Conservation (phyloP, 139 green algal species). For the Chlamydomonas incerta region DNA sequence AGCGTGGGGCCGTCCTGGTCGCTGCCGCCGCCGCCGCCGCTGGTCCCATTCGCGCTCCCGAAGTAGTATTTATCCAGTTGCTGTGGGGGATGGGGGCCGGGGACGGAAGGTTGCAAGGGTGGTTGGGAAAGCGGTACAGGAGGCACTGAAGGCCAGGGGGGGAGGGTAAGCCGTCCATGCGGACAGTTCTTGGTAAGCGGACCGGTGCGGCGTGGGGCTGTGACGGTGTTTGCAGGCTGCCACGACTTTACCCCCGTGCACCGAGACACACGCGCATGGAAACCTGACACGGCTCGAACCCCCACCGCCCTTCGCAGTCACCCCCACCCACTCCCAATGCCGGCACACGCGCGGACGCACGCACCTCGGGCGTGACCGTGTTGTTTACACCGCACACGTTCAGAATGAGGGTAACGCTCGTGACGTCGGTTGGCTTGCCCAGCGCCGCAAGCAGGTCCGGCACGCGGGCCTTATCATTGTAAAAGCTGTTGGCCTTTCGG, state of each 20-base stretch:
- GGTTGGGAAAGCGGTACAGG: too few species aligned
- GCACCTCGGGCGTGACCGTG: neutral
- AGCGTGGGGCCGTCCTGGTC: neutral
- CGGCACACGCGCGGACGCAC: neutral
- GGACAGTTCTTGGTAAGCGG: too few species aligned
- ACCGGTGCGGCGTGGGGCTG: too few species aligned
- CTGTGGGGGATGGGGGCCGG: neutral
- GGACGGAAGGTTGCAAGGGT: too few species aligned
- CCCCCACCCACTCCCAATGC: neutral
- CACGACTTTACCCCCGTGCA: too few species aligned
- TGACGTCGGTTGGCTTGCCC: neutral
- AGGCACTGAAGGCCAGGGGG: too few species aligned
- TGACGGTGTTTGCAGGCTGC: too few species aligned
- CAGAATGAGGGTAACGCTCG: constrained; percentile 8
- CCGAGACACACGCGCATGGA: too few species aligned
- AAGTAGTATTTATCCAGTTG: constrained; percentile 2
- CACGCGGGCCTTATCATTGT: neutral
- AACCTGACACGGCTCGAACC: too few species aligned
- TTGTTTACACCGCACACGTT: constrained; percentile 17
- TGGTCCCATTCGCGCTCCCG: too few species aligned
- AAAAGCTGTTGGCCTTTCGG: neutral
- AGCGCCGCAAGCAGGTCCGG: neutral
- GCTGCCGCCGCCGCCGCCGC: neutral
- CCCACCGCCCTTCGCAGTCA: too few species aligned
- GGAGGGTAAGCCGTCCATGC: too few species aligned